Conservation (phyloP, 768 basidiomycete genomes). For the Leccinum rimulosum region DNA sequence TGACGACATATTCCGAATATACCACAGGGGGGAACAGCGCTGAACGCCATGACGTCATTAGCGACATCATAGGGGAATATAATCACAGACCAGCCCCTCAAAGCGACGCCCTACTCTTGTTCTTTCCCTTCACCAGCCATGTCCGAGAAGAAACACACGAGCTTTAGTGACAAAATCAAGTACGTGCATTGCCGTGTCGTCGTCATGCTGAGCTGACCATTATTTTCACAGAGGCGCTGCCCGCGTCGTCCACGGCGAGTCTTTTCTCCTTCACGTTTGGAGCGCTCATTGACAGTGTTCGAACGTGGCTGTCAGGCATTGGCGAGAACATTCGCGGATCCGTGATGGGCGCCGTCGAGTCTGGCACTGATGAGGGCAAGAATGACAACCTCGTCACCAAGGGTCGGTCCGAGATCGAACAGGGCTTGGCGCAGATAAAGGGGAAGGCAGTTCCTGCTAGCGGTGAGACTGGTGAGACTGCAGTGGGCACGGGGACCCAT, state of each 20-base stretch:
- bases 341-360: conserved; percentile 39
- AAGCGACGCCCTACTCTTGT: accelerated
- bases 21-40: neutral
- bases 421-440: conserved; percentile 36
- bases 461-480: neutral
- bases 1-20: conserved; percentile 14
- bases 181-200: neutral
- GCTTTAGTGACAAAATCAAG: conserved; percentile 18
- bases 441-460: conserved; percentile 6
- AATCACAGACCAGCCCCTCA: neutral
- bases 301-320: conserved; percentile 30
- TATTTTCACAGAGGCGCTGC: conserved; percentile 30
- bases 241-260: conserved; percentile 36
- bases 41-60: conserved; percentile 20
- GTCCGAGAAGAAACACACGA: neutral
- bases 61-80: neutral
- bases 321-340: conserved; percentile 48
- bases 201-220: neutral
- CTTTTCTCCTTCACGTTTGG: neutral
- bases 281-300: conserved; percentile 1
- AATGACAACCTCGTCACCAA: conserved; percentile 36
- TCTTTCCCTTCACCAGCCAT: neutral
- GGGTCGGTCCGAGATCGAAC: conserved; percentile 40
- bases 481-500: neutral
- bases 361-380: conserved; percentile 22